Evolutionary conservation across 2,329 filamentous ascomycete species (phyloP), one percentile per base, ranked within the genome.

Genomic region (Aureobasidium sp.): DNA sequence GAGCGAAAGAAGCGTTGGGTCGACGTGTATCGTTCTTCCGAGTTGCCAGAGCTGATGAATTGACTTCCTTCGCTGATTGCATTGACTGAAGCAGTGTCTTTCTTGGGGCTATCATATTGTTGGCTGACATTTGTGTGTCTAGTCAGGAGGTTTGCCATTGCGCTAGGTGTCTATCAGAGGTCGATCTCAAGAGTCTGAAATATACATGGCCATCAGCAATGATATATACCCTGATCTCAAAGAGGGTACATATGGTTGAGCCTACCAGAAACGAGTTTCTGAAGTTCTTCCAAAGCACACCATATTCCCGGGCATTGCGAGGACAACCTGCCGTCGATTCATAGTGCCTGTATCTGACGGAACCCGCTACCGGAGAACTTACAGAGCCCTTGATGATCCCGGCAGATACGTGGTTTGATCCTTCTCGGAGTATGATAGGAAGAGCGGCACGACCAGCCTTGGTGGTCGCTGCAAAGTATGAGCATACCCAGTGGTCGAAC

Each of bases 1-100:
- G 61, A 64, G 25, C 61, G 61, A 20, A 54, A 56, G 38, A 55
- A 47, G 11, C 40, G 18, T 56, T 40, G 36, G 7, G 40, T 64
- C 7, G 50, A 29, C 7, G 43, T 43, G 29, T 40, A 43, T 8
- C 50, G 56, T 16, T 60, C 29, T 45, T 58, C 27, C 20, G 38
- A 16, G 7, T 60, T 31, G 31, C 43, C 23, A 8, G 13, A 20
- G 23, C 43, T 50, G 1, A 4, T 20, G 8, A 5, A 4, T 0
- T 38, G 20, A 8, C 56, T 60, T 27, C 15, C 36, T 11, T 60
- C 31, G 43, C 56, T 60, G 13, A n/a, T 20, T 13, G 47, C 20
- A 15, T 60, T 42, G 13, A 60, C n/a, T 3, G 56, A 50, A 5
- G 43, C 20, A 6, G 31, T 33, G 20, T 45, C 5, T 13, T 58